Percentiles rank a stretch among this genome's conserved stretches.
Conservation (phyloP, 106 monocot species). For the Allium sativum region DNA sequence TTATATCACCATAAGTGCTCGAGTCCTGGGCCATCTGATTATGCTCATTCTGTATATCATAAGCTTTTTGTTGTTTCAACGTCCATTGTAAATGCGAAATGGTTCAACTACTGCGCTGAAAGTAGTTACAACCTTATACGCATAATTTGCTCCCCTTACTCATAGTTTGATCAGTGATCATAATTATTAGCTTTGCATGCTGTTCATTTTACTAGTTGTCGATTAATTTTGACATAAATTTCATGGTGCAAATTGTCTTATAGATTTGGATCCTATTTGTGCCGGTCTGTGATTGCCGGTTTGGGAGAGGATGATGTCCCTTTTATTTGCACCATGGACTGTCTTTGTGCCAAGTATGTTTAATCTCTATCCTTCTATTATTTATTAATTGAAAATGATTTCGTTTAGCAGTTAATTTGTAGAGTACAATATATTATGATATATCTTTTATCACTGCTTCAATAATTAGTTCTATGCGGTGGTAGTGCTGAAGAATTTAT, state of each 20-base stretch:
- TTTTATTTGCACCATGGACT: constrained; percentile 96
- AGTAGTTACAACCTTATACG: not conserved
- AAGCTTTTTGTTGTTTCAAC: too few relatives aligned
- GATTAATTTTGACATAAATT: not conserved
- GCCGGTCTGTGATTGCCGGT: constrained; percentile 92
- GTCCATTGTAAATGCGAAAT: not conserved
- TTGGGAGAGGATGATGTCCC: constrained; percentile 69
- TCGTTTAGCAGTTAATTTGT: too few relatives aligned
- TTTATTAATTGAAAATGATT: not conserved
- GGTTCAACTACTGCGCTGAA: not conserved
- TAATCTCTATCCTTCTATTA: not conserved
- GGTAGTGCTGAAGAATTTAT: not conserved
- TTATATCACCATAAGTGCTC: too few relatives aligned
- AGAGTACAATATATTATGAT: too few relatives aligned
- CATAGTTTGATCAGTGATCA: too few relatives aligned
- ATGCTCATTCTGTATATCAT: too few relatives aligned
- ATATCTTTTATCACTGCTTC: too few relatives aligned
- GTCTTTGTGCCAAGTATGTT: constrained; percentile 87
- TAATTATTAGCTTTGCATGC: not conserved
- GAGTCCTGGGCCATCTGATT: too few relatives aligned
- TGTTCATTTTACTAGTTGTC: not conserved
- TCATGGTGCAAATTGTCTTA: constrained; percentile 2
- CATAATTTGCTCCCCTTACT: not conserved
- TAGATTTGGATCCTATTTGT: constrained; percentile 95
- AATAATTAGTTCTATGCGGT: not conserved